Base-by-base conservation (phyloP, 2,329 filamentous ascomycete species). In the Talaromyces sp. region DNA sequence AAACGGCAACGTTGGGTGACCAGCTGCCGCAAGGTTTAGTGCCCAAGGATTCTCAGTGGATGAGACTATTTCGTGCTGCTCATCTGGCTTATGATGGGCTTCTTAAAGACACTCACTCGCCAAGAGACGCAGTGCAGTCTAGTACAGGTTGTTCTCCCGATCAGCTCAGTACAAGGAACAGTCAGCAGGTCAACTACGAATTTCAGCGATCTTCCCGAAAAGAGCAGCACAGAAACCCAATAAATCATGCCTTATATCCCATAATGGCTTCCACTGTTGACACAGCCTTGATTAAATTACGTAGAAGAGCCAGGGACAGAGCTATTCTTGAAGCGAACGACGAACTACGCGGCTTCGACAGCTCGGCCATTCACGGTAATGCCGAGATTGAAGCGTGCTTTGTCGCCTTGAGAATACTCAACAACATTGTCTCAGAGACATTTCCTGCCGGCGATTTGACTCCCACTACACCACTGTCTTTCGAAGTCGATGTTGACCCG, bases 1-100 rank as follows among this genome's bases (percentile, higher is more conserved):
- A 70, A 19, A 67, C 67, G 4, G 71, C 73, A 14, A 68, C 67
- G 14, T 45, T 54, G 1, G 68, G 68, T 7, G 65, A 57, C 7
- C 56, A 52, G 16, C 63, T 74, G 14, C 68, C 66, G 19, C 63
- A 47, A n/a, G 70, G 75, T n/a, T 47, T 77, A 14, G 65, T 74
- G 37, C 76, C 77, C 5, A 72, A 71, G 39, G 69, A 75, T 11
- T 72, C 73, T 0, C 76, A 78, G 61, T 79, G 77, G 78, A 76
- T 79, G 9, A 72, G 71, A 33, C 72, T 78, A 7, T 77, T 75
- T 16, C 76, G 78, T 14, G 77, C 77, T 5, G 76, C 72, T 6
- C 71, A 75, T 60, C 69, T 71, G 3, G 78, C 77, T 0, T 78
- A 74, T 56, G 68, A 67, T 4, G 77, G 74, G 1, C 65, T 80